Evolutionary conservation across 805 yeast species (phyloP).

Genomic region (Sugiyamaella valdiviana): DNA sequence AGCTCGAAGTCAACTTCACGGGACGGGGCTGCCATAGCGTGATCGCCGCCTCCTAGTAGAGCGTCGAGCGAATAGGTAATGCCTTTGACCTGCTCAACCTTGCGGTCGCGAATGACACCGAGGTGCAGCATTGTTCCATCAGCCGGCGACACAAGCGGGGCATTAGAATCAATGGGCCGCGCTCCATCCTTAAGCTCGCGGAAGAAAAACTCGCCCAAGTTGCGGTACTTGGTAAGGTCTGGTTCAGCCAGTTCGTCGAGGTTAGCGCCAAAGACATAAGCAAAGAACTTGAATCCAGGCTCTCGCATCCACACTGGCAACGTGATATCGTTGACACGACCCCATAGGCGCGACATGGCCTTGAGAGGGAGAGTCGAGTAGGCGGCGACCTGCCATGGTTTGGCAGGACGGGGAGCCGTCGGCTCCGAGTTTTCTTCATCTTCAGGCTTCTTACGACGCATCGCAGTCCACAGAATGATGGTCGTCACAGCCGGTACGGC

Average conservation of each 20-base stretch:
- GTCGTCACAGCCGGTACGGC: slow-evolving; percentile 23
- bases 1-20: slow-evolving; percentile 34
- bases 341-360: slow-evolving; percentile 92
- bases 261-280: slow-evolving; percentile 78
- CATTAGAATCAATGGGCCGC: slow-evolving; percentile 63
- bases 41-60: slow-evolving; percentile 52
- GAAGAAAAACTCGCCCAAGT: slow-evolving; percentile 87
- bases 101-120: slow-evolving; percentile 69
- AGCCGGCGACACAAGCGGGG: slow-evolving; percentile 77
- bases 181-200: slow-evolving; percentile 70
- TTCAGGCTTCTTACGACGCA: slow-evolving; percentile 10
- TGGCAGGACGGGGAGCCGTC: slow-evolving; percentile 41
- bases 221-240: slow-evolving; percentile 64
- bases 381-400: slow-evolving; percentile 84
- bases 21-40: slow-evolving; percentile 18
- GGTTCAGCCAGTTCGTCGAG: slow-evolving; percentile 83
- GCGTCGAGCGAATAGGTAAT: slow-evolving; percentile 88
- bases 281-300: slow-evolving; percentile 73
- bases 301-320: slow-evolving; percentile 84
- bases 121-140: slow-evolving; percentile 87
- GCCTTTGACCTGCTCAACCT: slow-evolving; percentile 93
- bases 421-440: slow-evolving; percentile 9
- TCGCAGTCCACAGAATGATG: slow-evolving; percentile 19
- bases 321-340: slow-evolving; percentile 72
- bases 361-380: slow-evolving; percentile 88